These are phyloP conservation scores for Aphanomyces stellatus DNA, from an alignment of 352 stramenopile species.

Conservation along the genomic window DNA sequence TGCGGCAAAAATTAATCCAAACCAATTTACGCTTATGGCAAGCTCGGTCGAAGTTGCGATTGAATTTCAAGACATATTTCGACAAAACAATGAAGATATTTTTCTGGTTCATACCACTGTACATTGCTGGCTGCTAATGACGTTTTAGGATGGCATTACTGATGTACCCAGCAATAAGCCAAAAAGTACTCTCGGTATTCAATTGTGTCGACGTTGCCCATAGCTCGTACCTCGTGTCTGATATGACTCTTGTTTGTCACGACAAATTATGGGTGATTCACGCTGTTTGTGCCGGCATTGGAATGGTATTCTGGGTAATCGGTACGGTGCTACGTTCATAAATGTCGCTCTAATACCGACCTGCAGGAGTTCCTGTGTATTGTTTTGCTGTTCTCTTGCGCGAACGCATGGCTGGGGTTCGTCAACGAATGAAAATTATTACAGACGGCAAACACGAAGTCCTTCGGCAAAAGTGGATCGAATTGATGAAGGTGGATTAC, in stretches of 20 bases:
- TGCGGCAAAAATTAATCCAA: conserved; percentile 49
- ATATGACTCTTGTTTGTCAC: conserved; percentile 54
- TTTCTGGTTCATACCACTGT: conserved; percentile 35
- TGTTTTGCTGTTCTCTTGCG: conserved; percentile 58
- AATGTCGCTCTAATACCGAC: background rate
- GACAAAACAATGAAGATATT: conserved; percentile 73
- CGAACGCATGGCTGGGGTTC: conserved; percentile 40
- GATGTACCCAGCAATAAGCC: conserved; percentile 65
- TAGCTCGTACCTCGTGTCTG: conserved; percentile 49
- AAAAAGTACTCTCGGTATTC: conserved; percentile 56
- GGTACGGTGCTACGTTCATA: too few relatives aligned
- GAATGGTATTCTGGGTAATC: conserved; percentile 45
- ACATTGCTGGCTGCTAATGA: background rate
- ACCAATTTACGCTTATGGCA: conserved; percentile 66
- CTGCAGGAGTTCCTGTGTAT: conserved; percentile 51
- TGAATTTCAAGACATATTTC: conserved; percentile 64
- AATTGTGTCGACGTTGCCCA: conserved; percentile 64
- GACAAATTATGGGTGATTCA: conserved; percentile 44
- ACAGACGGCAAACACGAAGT: conserved; percentile 23
- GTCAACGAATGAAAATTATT: conserved; percentile 40
- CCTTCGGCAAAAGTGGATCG: conserved; percentile 10
- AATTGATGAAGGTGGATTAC: conserved; percentile 8
- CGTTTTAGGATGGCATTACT: conserved; percentile 33
- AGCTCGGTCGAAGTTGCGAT: conserved; percentile 50
- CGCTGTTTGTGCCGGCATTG: conserved; percentile 36